A percentile compares a stretch with the other conserved stretches of the same genome.
Conservation (phyloP, 805 yeast genomes). For the Saccharomyces mikatae region DNA sequence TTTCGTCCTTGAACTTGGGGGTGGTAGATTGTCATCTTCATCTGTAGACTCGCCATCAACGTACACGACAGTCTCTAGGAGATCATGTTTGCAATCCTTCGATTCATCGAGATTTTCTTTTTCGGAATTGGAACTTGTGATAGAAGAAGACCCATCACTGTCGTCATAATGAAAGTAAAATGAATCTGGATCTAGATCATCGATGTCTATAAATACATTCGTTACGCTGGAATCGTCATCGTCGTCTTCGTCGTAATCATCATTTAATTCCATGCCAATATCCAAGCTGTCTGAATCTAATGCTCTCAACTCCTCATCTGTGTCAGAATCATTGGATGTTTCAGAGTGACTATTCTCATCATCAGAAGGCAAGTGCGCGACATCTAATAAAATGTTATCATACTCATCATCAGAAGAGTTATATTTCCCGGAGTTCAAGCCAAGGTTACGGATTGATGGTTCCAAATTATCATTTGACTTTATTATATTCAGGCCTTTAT, state of each 20-base stretch:
- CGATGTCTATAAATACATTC: conserved; percentile 33
- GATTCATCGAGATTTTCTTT: conserved; percentile 5
- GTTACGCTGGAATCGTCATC: conserved; percentile 35
- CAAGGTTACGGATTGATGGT: conserved; percentile 19
- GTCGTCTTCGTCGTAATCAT: conserved; percentile 21
- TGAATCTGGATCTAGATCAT: conserved; percentile 32
- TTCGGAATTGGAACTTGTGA: conserved; percentile 7
- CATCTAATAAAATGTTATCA: conserved; percentile 29
- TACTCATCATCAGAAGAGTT: conserved; percentile 27
- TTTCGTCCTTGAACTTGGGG: conserved; percentile 45
- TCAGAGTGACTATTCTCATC: conserved; percentile 26
- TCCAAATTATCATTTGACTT: conserved; percentile 12
- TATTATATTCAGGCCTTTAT: not conserved
- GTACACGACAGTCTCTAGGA: conserved; percentile 28
- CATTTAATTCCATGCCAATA: conserved; percentile 13
- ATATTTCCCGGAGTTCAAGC: conserved; percentile 12
- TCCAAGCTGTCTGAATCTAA: not conserved
- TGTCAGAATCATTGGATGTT: not conserved
- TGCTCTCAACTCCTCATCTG: not conserved
- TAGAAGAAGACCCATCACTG: conserved; percentile 46
- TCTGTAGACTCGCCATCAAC: conserved; percentile 89
- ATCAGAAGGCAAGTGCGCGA: conserved; percentile 30
- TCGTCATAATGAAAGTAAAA: conserved; percentile 29
- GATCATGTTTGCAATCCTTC: conserved; percentile 23
- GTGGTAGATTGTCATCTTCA: conserved; percentile 79